A percentile compares a stretch with the other conserved stretches of the same genome.
phyloP scores from a whole-genome alignment of 768 basidiomycete species.

The Suillus plorans region DNA sequence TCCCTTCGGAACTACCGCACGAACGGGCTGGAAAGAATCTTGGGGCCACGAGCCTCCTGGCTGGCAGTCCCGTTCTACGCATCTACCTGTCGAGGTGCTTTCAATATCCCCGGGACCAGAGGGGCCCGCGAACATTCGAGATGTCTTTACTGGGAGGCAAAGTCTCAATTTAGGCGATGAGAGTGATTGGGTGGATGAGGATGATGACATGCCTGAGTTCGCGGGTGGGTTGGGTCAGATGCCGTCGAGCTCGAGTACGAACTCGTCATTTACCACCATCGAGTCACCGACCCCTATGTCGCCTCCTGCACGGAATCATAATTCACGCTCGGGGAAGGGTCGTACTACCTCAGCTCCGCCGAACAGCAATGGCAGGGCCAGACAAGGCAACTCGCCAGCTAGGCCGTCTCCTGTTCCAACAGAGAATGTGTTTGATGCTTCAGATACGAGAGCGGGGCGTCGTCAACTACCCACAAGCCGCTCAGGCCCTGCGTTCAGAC shows the following conservation, averaged over 20 bases:
- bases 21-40: constrained; percentile 85
- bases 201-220: constrained; percentile 71
- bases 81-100: constrained; percentile 75
- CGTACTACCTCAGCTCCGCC: constrained; percentile 21
- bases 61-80: constrained; percentile 67
- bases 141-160: constrained; percentile 76
- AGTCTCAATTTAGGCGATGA: constrained; percentile 68
- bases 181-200: constrained; percentile 87
- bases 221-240: constrained; percentile 77
- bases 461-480: constrained; percentile 70
- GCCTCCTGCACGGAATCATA: constrained; percentile 51
- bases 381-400: constrained; percentile 58
- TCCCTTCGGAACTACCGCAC: constrained; percentile 53
- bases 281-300: constrained; percentile 45
- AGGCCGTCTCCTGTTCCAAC: constrained; percentile 58
- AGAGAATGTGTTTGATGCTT: constrained; percentile 47
- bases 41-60: constrained; percentile 89
- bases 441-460: constrained; percentile 55
- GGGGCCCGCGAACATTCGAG: constrained; percentile 52
- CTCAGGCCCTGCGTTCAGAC: constrained; percentile 67
- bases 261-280: constrained; percentile 23
- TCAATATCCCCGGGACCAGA: constrained; percentile 55
- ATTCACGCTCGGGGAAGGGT: constrained; percentile 35
- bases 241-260: constrained; percentile 25
- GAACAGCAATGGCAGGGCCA: constrained; percentile 38